Conservation (phyloP, 2,329 filamentous ascomycete genomes). For the Trichoderma guizhouense region DNA sequence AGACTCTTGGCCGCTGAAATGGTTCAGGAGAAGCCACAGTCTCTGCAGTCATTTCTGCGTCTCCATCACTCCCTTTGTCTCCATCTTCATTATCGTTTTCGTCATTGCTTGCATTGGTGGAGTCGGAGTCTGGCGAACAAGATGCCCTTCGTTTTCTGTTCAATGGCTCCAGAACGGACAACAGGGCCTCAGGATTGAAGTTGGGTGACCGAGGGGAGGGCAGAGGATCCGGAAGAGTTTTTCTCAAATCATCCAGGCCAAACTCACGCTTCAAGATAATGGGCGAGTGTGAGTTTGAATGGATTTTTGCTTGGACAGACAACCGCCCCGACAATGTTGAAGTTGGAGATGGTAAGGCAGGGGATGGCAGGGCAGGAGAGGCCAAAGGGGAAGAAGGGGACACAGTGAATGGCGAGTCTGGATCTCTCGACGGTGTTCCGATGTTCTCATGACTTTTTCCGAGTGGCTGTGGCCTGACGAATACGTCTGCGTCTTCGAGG, state of each 20-base stretch:
- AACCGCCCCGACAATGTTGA: slow-evolving; percentile 18
- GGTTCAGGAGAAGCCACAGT: not conserved
- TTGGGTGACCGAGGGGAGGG: slow-evolving; percentile 21
- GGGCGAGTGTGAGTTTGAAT: slow-evolving; percentile 38
- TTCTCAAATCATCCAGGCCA: slow-evolving; percentile 46
- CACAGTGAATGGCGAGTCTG: not conserved
- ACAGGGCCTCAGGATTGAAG: slow-evolving; percentile 21
- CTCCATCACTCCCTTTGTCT: not conserved
- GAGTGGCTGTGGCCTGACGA: slow-evolving; percentile 29
- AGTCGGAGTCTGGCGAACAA: not conserved
- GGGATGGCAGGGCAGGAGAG: not conserved
- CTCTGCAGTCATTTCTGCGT: not conserved
- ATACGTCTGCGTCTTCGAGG: slow-evolving; percentile 23
- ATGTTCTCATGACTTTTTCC: slow-evolving; percentile 19
- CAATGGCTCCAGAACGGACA: slow-evolving; percentile 15
- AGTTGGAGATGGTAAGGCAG: not conserved
- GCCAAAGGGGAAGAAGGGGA: not conserved
- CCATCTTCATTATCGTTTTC: not conserved
- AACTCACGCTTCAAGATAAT: slow-evolving; percentile 51
- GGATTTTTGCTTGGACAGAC: slow-evolving; percentile 30
- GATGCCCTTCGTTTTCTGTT: not conserved
- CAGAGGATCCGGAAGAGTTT: slow-evolving; percentile 41
- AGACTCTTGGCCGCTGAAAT: not conserved
- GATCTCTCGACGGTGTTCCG: not conserved
- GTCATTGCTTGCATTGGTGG: not conserved